A percentile compares a stretch with the other conserved stretches of the same genome.
Evolutionary conservation across 108 stramenopile species (phyloP).

Genomic region (Nitzschia palea): DNA sequence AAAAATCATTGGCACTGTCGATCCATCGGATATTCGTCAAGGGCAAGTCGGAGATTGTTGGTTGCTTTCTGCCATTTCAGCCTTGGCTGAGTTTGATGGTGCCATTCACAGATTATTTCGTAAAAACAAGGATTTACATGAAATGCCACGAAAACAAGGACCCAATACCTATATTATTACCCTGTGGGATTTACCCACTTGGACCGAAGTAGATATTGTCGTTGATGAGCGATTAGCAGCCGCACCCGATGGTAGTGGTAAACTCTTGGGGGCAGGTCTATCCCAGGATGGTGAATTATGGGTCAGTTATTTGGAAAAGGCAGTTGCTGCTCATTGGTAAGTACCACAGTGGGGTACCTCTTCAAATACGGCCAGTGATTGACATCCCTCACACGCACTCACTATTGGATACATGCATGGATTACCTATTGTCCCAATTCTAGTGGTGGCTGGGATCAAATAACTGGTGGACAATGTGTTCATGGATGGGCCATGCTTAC

Average conservation of each 20-base stretch:
- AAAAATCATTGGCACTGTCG: constrained; percentile 38
- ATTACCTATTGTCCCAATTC: no score
- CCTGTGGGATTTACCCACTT: constrained; percentile 17
- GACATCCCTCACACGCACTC: no score
- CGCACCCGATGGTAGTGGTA: neutral
- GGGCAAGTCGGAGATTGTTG: constrained; percentile 29
- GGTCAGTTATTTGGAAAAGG: constrained; percentile 30
- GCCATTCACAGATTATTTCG: constrained; percentile 24
- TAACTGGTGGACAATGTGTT: constrained; percentile 16
- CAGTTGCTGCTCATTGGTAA: constrained; percentile 17
- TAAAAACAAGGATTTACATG: constrained; percentile 14
- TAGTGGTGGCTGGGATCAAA: constrained; percentile 29
- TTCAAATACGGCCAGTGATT: no score
- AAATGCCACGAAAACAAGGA: neutral
- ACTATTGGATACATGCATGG: no score
- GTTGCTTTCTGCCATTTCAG: constrained; percentile 23
- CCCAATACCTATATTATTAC: constrained; percentile 29
- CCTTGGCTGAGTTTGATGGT: constrained; percentile 26
- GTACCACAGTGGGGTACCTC: neutral
- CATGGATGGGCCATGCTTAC: constrained; percentile 28
- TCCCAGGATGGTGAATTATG: constrained; percentile 26
- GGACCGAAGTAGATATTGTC: constrained; percentile 29
- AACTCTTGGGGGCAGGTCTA: constrained; percentile 16
- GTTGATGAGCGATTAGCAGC: constrained; percentile 18
- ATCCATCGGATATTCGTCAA: constrained; percentile 45